phyloP scores from a whole-genome alignment of 768 basidiomycete species.

The Cubamyces lactineus region DNA sequence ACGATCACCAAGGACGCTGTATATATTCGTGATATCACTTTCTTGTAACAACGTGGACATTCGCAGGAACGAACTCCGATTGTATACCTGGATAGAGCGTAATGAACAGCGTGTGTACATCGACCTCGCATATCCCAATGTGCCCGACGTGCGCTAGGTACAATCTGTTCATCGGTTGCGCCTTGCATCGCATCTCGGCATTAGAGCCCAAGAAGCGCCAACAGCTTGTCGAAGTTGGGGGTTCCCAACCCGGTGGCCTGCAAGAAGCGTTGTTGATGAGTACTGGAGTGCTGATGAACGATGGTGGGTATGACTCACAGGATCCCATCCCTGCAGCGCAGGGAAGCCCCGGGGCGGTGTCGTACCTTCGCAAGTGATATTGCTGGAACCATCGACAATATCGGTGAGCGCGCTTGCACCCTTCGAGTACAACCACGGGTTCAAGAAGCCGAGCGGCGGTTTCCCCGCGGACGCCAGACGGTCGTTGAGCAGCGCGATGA shows the following conservation, averaged over 20 bases:
- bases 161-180: too few relatives aligned
- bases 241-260: slow-evolving; percentile 66
- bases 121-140: too few relatives aligned
- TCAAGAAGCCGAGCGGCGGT: slow-evolving; percentile 38
- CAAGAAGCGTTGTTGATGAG: slow-evolving; percentile 25
- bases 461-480: slow-evolving; percentile 33
- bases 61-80: not conserved
- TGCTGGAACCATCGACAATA: slow-evolving; percentile 33
- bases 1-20: not conserved
- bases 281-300: slow-evolving; percentile 32
- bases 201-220: slow-evolving; percentile 40
- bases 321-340: slow-evolving; percentile 36
- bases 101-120: too few relatives aligned
- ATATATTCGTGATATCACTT: not conserved
- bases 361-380: slow-evolving; percentile 36
- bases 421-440: slow-evolving; percentile 38
- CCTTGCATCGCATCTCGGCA: too few relatives aligned
- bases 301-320: slow-evolving; percentile 26
- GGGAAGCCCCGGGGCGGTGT: slow-evolving; percentile 32
- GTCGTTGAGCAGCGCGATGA: slow-evolving; percentile 40
- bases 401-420: slow-evolving; percentile 36
- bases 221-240: slow-evolving; percentile 59
- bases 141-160: too few relatives aligned
- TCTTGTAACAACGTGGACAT: not conserved
- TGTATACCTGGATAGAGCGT: not conserved